These are phyloP conservation scores for Aspergillus tubingensis DNA, from an alignment of 2,329 filamentous ascomycete genomes.

Conservation along the genomic window DNA sequence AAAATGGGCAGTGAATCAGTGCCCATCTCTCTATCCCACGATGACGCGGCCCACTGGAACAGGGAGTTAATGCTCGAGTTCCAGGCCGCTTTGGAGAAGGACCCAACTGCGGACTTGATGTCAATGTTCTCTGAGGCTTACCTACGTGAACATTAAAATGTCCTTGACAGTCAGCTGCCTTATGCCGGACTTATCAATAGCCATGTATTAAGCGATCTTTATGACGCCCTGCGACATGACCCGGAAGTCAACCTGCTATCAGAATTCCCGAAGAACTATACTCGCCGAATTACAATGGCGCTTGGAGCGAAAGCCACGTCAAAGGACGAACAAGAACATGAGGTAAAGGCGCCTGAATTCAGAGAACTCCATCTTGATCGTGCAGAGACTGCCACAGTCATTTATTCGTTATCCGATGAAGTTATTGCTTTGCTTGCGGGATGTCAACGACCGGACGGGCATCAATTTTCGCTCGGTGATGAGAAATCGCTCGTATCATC, in stretches of 20 bases:
- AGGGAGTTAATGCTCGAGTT: slow-evolving; percentile 24
- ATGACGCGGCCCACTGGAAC: slow-evolving; percentile 26
- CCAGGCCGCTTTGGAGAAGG: slow-evolving; percentile 20
- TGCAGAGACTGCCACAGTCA: slow-evolving; percentile 22
- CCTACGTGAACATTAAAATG: slow-evolving; percentile 17
- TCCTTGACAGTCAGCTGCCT: slow-evolving; percentile 17
- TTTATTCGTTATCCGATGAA: slow-evolving; percentile 27
- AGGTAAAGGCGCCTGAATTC: slow-evolving; percentile 19
- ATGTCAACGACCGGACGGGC: slow-evolving; percentile 2
- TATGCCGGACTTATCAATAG: slow-evolving; percentile 23
- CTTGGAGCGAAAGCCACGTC: background rate
- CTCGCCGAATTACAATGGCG: slow-evolving; percentile 23
- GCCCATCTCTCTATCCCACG: slow-evolving; percentile 11
- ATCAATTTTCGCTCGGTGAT: background rate
- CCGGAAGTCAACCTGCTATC: slow-evolving; percentile 27
- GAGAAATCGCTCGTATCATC: slow-evolving; percentile 16
- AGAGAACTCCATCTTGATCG: slow-evolving; percentile 21
- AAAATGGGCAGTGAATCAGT: too few species aligned
- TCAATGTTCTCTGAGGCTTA: slow-evolving; percentile 26
- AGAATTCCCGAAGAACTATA: slow-evolving; percentile 24
- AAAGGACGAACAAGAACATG: background rate
- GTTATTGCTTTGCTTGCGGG: slow-evolving; percentile 18
- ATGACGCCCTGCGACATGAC: slow-evolving; percentile 13
- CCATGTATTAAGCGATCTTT: slow-evolving; percentile 17
- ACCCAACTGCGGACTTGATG: slow-evolving; percentile 27